Conservation (phyloP, 345 rosid genomes). For the Luvunga scandens region DNA sequence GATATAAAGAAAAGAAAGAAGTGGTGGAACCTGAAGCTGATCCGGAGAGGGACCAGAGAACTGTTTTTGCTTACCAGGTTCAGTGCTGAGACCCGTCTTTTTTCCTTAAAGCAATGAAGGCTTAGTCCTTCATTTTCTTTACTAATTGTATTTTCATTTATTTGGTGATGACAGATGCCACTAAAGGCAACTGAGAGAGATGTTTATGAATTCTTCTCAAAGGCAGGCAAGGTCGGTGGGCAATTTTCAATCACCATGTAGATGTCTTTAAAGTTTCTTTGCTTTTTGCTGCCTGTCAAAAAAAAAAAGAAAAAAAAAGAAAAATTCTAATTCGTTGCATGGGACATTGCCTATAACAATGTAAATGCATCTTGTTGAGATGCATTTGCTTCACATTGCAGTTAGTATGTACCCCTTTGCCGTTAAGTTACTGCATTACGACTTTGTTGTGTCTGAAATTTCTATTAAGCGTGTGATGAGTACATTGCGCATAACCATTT, state of each 20-base stretch:
- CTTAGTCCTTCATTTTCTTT: background rate
- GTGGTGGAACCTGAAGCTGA: conserved; percentile 77
- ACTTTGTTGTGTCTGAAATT: conserved; percentile 32
- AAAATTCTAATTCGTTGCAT: conserved; percentile 2
- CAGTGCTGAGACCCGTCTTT: background rate
- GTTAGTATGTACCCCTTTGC: conserved; percentile 17
- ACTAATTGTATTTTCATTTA: conserved; percentile 6
- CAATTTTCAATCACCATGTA: conserved; percentile 5
- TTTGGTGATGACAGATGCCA: conserved; percentile 68
- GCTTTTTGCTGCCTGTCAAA: background rate
- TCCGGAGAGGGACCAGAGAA: conserved; percentile 97
- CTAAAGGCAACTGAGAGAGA: conserved; percentile 90
- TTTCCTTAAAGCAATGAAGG: conserved; percentile 1
- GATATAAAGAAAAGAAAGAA: conserved; percentile 80
- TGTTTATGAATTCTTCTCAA: conserved; percentile 90
- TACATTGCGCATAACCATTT: conserved; percentile 13
- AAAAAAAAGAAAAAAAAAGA: no score
- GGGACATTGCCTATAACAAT: conserved; percentile 10
- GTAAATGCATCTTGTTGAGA: conserved; percentile 19
- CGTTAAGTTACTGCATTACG: conserved; percentile 27
- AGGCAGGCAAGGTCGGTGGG: conserved; percentile 80
- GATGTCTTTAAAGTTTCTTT: background rate
- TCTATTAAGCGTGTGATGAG: conserved; percentile 23
- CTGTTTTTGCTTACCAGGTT: conserved; percentile 97
- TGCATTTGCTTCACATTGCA: conserved; percentile 21